These are phyloP conservation scores for Phytophthora sojae DNA, from an alignment of 352 stramenopile species.

Conservation along the genomic window DNA sequence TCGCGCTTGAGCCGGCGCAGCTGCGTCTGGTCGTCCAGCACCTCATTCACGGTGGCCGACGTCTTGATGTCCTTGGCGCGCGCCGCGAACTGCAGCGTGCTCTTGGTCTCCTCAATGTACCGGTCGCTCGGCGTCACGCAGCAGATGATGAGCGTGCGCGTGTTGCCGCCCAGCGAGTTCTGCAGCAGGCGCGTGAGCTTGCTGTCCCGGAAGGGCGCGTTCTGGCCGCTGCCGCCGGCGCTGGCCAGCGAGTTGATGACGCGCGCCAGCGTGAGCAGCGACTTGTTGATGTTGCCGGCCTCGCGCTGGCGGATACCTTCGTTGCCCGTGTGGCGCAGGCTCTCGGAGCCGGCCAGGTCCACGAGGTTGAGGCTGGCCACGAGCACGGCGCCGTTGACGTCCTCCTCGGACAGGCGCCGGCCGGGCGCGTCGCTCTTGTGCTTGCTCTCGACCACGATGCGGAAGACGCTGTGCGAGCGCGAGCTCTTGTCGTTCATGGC, in stretches of 20 bases:
- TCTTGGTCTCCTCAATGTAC: conserved; percentile 86
- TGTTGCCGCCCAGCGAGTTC: conserved; percentile 92
- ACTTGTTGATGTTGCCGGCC: conserved; percentile 97
- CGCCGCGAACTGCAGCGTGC: conserved; percentile 93
- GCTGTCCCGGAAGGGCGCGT: conserved; percentile 88
- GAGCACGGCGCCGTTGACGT: conserved; percentile 84
- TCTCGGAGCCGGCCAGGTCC: conserved; percentile 98
- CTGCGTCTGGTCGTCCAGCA: conserved; percentile 93
- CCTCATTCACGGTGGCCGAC: conserved; percentile 86
- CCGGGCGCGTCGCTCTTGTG: conserved; percentile 44
- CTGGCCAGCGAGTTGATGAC: conserved; percentile 92
- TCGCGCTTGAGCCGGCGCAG: conserved; percentile 76
- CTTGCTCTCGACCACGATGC: conserved; percentile 86
- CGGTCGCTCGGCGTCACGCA: conserved; percentile 81
- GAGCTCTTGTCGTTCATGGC: conserved; percentile 87
- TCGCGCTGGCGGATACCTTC: conserved; percentile 96
- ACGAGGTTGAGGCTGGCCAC: conserved; percentile 97
- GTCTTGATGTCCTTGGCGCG: conserved; percentile 92
- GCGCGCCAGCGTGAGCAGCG: conserved; percentile 94
- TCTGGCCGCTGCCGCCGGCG: conserved; percentile 36
- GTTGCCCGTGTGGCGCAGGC: conserved; percentile 94
- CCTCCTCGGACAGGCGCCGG: conserved; percentile 68
- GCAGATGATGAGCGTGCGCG: conserved; percentile 91
- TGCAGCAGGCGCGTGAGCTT: conserved; percentile 94
- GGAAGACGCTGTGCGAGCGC: conserved; percentile 86